Conservation (phyloP, 225 moss, liverwort and hornwort species). For the Neckera pumila region DNA sequence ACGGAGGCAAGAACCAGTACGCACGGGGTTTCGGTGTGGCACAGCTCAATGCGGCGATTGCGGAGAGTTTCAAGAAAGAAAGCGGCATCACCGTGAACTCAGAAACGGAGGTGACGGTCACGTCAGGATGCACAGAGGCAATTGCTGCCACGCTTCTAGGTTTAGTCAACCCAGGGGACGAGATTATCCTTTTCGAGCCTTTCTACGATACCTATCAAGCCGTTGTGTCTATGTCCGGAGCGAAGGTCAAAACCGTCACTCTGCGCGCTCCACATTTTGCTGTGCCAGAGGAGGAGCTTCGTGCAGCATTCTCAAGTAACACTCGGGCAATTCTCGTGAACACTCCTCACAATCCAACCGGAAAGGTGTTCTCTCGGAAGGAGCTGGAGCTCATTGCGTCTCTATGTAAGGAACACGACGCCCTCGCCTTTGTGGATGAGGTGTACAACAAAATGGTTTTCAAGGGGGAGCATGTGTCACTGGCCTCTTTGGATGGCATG, state of each 20-base stretch:
- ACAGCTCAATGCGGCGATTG: constrained; percentile 65
- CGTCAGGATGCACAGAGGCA: constrained; percentile 96
- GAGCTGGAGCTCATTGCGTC: constrained; percentile 79
- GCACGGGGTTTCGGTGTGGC: constrained; percentile 81
- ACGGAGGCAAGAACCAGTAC: constrained; percentile 85
- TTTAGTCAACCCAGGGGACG: constrained; percentile 81
- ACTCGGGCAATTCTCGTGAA: constrained; percentile 87
- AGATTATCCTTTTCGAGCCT: constrained; percentile 89
- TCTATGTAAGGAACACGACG: constrained; percentile 76
- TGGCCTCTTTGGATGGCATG: constrained; percentile 91
- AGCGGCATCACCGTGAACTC: constrained; percentile 60
- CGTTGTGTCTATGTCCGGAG: constrained; percentile 86
- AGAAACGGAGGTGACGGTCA: constrained; percentile 80
- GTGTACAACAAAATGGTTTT: constrained; percentile 97
- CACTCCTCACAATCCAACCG: constrained; percentile 97
- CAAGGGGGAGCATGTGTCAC: constrained; percentile 65
- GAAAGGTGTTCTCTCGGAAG: constrained; percentile 73
- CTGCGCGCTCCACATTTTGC: constrained; percentile 80
- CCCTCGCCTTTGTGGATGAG: constrained; percentile 78
- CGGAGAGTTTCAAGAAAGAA: constrained; percentile 72
- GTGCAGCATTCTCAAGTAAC: constrained; percentile 65
- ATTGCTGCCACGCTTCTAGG: constrained; percentile 85
- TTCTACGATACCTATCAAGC: constrained; percentile 94
- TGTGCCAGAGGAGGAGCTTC: constrained; percentile 76
- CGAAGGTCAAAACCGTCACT: constrained; percentile 66